Conservation (phyloP, 805 yeast species). For the Myxozyma nipponensis region DNA sequence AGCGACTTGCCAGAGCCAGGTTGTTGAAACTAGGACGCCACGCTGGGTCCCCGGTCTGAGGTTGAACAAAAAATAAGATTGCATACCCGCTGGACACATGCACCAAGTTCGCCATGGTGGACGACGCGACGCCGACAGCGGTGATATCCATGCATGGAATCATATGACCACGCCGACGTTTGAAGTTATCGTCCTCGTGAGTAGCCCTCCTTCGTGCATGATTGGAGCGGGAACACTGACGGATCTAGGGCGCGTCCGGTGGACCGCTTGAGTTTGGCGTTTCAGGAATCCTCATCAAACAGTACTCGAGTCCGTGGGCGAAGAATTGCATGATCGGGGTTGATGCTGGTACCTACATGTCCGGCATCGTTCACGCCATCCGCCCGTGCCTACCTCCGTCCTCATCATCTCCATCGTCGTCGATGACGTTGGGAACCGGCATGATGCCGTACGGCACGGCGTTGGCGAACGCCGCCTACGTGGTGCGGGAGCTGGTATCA, state of each 20-base stretch:
- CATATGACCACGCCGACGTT: constrained; percentile 29
- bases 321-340: constrained; percentile 51
- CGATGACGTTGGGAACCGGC: constrained; percentile 19
- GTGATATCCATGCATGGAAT: no score
- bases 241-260: constrained; percentile 64
- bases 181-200: constrained; percentile 32
- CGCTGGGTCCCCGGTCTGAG: no score
- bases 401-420: constrained; percentile 1
- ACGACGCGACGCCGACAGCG: no score
- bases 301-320: constrained; percentile 44
- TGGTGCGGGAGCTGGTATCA: constrained; percentile 30
- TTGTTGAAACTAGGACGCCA: no score
- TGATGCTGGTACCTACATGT: constrained; percentile 78
- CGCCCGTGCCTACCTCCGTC: constrained; percentile 5
- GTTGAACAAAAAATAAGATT: no score
- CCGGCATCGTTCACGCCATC: constrained; percentile 48
- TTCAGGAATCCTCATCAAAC: constrained; percentile 65
- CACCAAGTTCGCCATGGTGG: no score
- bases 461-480: constrained; percentile 30
- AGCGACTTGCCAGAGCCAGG: no score
- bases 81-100: no score
- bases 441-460: constrained; percentile 13
- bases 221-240: background rate
- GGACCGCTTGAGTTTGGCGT: constrained; percentile 76
- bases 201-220: constrained; percentile 7